Base-by-base conservation (phyloP, 208 protist genomes). In the Acanthamoeba quina region DNA sequence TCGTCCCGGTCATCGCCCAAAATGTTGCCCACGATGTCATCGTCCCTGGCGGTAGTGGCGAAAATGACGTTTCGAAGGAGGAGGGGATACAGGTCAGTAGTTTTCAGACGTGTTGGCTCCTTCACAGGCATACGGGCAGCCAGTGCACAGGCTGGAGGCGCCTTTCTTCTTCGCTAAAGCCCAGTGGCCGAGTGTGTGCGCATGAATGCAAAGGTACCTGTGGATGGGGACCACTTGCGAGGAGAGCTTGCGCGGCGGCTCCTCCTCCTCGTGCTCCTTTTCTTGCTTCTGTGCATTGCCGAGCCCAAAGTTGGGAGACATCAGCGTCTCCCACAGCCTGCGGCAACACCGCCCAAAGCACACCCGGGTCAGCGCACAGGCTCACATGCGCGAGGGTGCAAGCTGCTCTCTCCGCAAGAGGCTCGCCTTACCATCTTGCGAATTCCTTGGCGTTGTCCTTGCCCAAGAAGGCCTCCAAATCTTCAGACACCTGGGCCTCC, bases 301-400 rank as follows among this genome's bases (percentile, higher is more conserved):
- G 6, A 78, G 37, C 19, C 70, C 70, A 26, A 78, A 78, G 31
- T 78, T 78, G 70, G 70, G 70, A 49, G 70, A 78, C 70, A 49
- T n/a, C 44, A 88, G 78, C 52, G 52, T 62, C 26, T 88, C 78
- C 78, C 78, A 88, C 52, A 88, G 13, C 78, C 78, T 88, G 78
- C 15, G 44, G 54, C 44, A 41, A 24, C 19, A 44, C 10, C 29
- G 17, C 31, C 11, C 31, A 47, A 52, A 54, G 72, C 29, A 80
- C 7, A 49, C 10, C 1, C 10, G 29, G 2, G 37, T 78, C 68
- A 78, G 21, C 17, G 5, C 44, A 9, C 44, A 85, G 29, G 76
- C 17, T 34, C 15, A 17, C 31, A 29, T 17, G 19, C 26, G 37
- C 19, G 54, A 58, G 54, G 52, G 54, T 2, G 54, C 54, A 58